Base-by-base conservation (phyloP, 768 basidiomycete species). In the Kwoniella heveanensis region DNA sequence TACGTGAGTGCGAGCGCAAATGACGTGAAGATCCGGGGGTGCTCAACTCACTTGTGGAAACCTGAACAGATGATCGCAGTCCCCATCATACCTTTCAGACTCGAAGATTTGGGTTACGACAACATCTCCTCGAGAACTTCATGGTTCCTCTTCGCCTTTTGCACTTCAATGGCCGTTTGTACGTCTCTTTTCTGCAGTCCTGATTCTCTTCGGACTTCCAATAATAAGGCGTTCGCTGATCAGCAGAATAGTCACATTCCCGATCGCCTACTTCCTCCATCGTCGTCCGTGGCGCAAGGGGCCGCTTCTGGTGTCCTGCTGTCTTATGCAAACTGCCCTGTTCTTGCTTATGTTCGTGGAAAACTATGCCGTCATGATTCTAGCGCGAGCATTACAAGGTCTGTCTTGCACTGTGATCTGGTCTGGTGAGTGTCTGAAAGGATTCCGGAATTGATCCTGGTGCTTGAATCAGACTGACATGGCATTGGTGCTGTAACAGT, bases 1-100 rank as follows among this genome's bases (percentile, higher is more conserved):
- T 73, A 70, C 60, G 69, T 71, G 37, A 37, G 66, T 65, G 17
- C 37, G 12, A n/a, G n/a, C n/a, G n/a, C n/a, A n/a, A n/a, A n/a
- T n/a, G n/a, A n/a, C n/a, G n/a, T n/a, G n/a, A n/a, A n/a, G n/a
- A n/a, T n/a, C n/a, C n/a, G n/a, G n/a, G 17, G 0, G 32, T 29
- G n/a, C 19, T 30, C 9, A 27, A 21, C 49, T 48, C 37, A 24
- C 39, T 21, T 12, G 29, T 30, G 15, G n/a, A 2, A 26, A 2
- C 22, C 29, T 37, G 24, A 30, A 19, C 36, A 69, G 68, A 66
- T 57, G 19, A 64, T 68, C 10, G 64, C 65, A 2, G 65, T 71
- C 1, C 70, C 70, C 5, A 58, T 71, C 32, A 27, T 71, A 39
- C 70, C 70, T 21, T 71, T 60, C 25, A 57, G 70, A 9, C 57